Base-by-base conservation (phyloP, 2,329 filamentous ascomycete genomes). In the Arthrinium phaeospermum region DNA sequence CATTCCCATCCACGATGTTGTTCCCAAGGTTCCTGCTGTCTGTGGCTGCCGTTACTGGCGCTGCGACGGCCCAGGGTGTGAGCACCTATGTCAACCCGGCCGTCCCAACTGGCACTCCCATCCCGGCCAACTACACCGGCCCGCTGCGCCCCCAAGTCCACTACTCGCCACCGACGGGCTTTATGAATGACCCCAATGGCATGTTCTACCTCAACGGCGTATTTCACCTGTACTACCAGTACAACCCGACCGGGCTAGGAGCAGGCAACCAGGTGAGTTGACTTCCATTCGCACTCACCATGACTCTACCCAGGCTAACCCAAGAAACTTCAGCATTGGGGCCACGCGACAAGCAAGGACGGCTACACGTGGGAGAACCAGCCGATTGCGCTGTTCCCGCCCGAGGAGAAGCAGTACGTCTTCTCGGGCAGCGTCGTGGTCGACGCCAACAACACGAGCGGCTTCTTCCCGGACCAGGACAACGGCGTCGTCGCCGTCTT, bases 151-250 rank as follows among this genome's bases (percentile, higher is more conserved):
- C 88, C 3, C 87, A 90, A 76, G 80, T 89, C 27, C 89, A 90
- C 78, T 91, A 85, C 78, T 86, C 86, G 10, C 87, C 88, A 2
- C 88, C 88, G 1, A 75, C 83, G 41, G 79, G 84, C 75, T 89
- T 87, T 74, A 87, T 89, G 84, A 91, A 91, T 74, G 91, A 92
- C 75, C 90, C 90, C 1, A 92, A 92, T 80, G 91, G 91, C 75
- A 85, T 91, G 82, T 90, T 91, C 73, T 78, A 86, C 7, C 89
- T 91, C 74, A 83, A 89, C 71, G 89, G 89, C 5, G 83, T 84
- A 0, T 93, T 88, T 80, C 91, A 92, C 77, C 75, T 91, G 1
- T 92, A 92, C 80, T 93, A 92, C 76, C 91, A 92, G 78, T 80
- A 79, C 72, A 80, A 80, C 49, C 78, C 80, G 0, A 78, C 75